Conservation (phyloP, 1,284 basidiomycete genomes). For the Marasmius oreades region DNA sequence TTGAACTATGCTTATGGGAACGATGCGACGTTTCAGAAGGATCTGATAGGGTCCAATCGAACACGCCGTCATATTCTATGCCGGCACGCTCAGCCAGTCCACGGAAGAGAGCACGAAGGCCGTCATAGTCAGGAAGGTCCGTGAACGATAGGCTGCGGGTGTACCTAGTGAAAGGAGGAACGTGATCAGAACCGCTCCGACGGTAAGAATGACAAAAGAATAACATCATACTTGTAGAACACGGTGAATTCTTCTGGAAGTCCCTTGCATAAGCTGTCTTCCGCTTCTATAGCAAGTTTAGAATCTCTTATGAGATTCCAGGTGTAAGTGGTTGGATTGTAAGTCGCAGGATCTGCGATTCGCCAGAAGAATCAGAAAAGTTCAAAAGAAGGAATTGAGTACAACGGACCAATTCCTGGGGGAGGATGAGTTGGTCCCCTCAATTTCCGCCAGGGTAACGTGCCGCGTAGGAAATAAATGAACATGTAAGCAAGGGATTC, state of each 20-base stretch:
- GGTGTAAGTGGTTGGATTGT: conserved; percentile 74
- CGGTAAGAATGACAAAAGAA: not conserved
- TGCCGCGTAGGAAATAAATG: conserved; percentile 89
- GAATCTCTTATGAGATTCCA: conserved; percentile 73
- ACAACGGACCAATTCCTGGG: conserved; percentile 37
- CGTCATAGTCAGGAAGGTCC: conserved; percentile 89
- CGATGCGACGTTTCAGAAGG: not conserved
- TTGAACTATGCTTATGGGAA: not conserved
- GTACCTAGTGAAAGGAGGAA: conserved; percentile 45
- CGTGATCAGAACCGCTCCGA: not conserved
- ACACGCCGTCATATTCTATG: conserved; percentile 52
- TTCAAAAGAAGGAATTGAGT: not conserved
- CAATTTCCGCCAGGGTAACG: conserved; percentile 87
- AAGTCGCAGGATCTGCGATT: conserved; percentile 23
- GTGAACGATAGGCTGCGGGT: conserved; percentile 85
- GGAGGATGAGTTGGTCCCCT: conserved; percentile 53
- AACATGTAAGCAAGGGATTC: conserved; percentile 92
- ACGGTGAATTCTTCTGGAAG: conserved; percentile 88
- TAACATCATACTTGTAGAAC: conserved; percentile 47
- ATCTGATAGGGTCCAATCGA: conserved; percentile 41
- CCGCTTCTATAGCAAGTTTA: conserved; percentile 55
- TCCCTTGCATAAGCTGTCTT: conserved; percentile 66
- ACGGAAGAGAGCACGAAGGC: conserved; percentile 78
- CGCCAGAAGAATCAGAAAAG: not conserved
- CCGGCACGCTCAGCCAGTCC: conserved; percentile 52